phyloP scores from a whole-genome alignment of 1,139 yeast genomes.

The Scheffersomyces titani region DNA sequence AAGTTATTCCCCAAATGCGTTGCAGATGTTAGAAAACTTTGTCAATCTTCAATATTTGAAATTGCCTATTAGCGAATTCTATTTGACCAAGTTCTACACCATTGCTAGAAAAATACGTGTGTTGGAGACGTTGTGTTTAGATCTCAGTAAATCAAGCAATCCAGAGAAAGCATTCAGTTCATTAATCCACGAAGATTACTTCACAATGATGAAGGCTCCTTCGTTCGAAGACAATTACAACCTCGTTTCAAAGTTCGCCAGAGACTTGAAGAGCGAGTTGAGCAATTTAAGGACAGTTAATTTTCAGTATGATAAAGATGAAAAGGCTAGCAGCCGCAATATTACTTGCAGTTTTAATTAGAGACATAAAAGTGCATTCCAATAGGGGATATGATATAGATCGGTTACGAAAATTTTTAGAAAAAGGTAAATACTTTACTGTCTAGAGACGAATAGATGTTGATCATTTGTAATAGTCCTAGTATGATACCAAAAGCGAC shows the following conservation, averaged over 20 bases:
- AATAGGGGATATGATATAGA: too few relatives aligned
- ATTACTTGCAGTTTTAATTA: neutral
- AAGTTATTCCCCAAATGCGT: slow-evolving; percentile 2
- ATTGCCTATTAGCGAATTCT: slow-evolving; percentile 2
- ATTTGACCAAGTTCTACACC: neutral
- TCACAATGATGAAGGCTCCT: neutral
- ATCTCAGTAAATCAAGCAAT: neutral
- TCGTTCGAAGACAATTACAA: neutral
- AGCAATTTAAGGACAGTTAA: neutral
- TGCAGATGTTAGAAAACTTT: slow-evolving; percentile 2
- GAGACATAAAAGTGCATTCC: neutral
- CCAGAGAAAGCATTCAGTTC: neutral
- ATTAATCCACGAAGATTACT: slow-evolving; percentile 5
- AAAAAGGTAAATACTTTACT: too few relatives aligned
- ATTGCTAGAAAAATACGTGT: neutral
- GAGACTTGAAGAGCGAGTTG: neutral
- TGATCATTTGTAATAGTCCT: slow-evolving; percentile 47
- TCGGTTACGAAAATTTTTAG: neutral
- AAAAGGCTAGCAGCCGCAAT: neutral
- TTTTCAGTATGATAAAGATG: neutral
- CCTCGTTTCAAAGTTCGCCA: slow-evolving; percentile 1
- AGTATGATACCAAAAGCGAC: slow-evolving; percentile 23
- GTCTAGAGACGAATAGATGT: slow-evolving; percentile 18
- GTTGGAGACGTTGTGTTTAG: neutral
- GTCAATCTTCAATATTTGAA: slow-evolving; percentile 12